Base-by-base conservation (phyloP, 352 stramenopile species). In the Phytophthora palmivora region DNA sequence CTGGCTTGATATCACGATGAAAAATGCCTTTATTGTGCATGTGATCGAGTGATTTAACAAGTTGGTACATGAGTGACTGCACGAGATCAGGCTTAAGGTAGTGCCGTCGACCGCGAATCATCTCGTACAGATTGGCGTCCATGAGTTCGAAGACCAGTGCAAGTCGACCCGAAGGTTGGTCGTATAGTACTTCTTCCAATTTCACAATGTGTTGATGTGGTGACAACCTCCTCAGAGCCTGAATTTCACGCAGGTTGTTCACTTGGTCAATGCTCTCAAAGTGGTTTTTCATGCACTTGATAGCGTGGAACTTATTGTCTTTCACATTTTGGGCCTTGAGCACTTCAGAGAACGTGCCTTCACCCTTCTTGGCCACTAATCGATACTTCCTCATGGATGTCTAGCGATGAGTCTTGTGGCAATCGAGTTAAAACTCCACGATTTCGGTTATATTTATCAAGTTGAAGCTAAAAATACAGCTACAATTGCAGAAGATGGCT, bases 241-340 rank as follows among this genome's bases (percentile, higher is more conserved):
- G 94, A 55, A 99, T 98, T 74, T 99, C 96, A 38, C 95, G 80
- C 22, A 99, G 72, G 51, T 97, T 98, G 72, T 99, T 98, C 32
- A 98, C 95, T 67, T 99, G 92, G 52, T 99, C 95, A 37, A 98
- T 97, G 67, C 74, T 97, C 60, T 98, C 92, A 45, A 98, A 99
- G 46, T 94, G 82, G 68, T 97, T 98, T 69, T 98, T 98, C 96
- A 99, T 99, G 73, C 96, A 98, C 64, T 99, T 99, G 71, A 99
- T 98, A n/a, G 95, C 96, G 57, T 98, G 87, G 65, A 97, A 97
- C 72, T 96, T 96, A 55, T 83, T 94, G 62, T 97, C 91, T 55
- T 98, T 97, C 24, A 98, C 87, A 42, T 98, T 97, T 47, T 97
- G 87, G 16, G 89, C 89, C 71, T 96, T 97, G 46, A 95, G 75